Base-by-base conservation (phyloP, 208 protist genomes). In the Wallacemonas collosoma region DNA sequence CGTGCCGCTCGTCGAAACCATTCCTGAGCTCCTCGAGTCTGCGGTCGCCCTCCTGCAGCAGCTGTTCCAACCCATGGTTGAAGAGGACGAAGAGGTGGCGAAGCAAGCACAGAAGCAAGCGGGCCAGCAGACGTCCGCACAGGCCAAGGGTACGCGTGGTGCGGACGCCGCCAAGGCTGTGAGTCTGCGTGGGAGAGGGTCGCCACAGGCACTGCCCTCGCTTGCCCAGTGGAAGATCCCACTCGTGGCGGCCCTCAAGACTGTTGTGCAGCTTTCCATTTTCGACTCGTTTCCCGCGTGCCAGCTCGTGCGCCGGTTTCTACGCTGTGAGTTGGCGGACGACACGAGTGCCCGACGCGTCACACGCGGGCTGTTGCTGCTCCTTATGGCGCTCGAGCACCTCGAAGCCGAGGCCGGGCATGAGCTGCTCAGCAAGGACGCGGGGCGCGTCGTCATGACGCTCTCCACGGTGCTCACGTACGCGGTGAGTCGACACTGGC, bases 241-340 rank as follows among this genome's bases (percentile, higher is more conserved):
- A 73, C 73, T 95, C 3, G 79, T 87, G 7, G 84, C 81, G 39
- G 79, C 72, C 6, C 60, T 89, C 14, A 85, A 80, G 12, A 80
- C 79, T 7, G 72, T 91, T 40, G 75, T 93, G 58, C 76, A 88
- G 70, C 83, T 83, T 51, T 86, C 85, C 5, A 65, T 87, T 3
- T 79, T 88, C 40, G 66, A 72, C 68, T 81, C 80, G 14, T 54
- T 74, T 38, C 79, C 79, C 47, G 76, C 63, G 2, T 90, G 85
- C 62, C 75, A 68, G 26, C 80, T 95, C 35, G 81, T 85, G 6
- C 75, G 77, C 44, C 76, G 72, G 43, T 90, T 89, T 69, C 60
- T 86, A n/a, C 63, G 68, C 3, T 81, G 80, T 68, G 79, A 83
- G 64, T 57, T 95, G 14, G 83, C 83, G 1, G 85, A 93, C 67